phyloP scores from a whole-genome alignment of 1,284 basidiomycete genomes.

The Fomitiporia mediterranea region DNA sequence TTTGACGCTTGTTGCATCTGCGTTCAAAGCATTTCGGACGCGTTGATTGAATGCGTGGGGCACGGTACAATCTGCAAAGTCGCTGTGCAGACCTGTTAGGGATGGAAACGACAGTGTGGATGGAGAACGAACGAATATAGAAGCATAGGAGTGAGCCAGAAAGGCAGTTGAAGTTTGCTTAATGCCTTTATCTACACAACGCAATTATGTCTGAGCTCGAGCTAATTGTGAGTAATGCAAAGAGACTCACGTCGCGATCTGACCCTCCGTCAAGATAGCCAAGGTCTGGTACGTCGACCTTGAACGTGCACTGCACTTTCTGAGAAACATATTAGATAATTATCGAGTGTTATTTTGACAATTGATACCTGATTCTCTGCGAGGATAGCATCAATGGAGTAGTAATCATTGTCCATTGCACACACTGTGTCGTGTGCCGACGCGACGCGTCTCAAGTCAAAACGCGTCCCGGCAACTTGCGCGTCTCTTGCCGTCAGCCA shows the following conservation, averaged over 20 bases:
- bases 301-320: slow-evolving; percentile 91
- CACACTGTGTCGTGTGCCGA: slow-evolving; percentile 10
- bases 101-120: neutral
- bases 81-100: slow-evolving; percentile 38
- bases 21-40: slow-evolving; percentile 80
- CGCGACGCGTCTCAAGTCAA: slow-evolving; percentile 2
- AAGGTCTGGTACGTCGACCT: slow-evolving; percentile 77
- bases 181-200: slow-evolving; percentile 59
- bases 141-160: slow-evolving; percentile 84
- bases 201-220: slow-evolving; percentile 5
- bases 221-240: neutral
- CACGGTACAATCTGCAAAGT: slow-evolving; percentile 82
- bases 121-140: slow-evolving; percentile 66
- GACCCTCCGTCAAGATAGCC: slow-evolving; percentile 83
- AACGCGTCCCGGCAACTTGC: slow-evolving; percentile 12
- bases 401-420: slow-evolving; percentile 82
- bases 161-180: slow-evolving; percentile 74
- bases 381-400: slow-evolving; percentile 81
- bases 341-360: neutral
- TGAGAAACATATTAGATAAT: slow-evolving; percentile 30
- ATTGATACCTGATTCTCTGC: slow-evolving; percentile 74
- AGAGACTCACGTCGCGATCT: slow-evolving; percentile 59
- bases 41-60: slow-evolving; percentile 70
- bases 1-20: slow-evolving; percentile 76
- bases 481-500: neutral